Conservation (phyloP, 257 asterid genomes). For the Petrea volubilis region DNA sequence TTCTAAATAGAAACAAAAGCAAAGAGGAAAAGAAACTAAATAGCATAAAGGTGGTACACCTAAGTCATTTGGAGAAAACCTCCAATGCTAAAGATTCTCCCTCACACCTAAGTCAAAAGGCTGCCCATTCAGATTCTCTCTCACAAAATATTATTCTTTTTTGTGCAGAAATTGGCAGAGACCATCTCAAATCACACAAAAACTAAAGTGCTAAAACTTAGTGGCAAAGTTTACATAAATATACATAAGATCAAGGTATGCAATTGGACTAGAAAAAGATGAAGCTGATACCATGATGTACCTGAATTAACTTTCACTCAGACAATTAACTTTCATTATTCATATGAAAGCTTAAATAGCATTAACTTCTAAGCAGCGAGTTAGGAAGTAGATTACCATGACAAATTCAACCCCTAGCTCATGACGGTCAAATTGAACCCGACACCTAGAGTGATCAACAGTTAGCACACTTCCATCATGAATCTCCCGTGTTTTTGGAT, state of each 20-base stretch:
- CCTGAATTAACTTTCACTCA: not conserved
- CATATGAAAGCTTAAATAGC: slow-evolving; percentile 21
- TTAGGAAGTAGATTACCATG: slow-evolving; percentile 50
- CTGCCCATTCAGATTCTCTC: slow-evolving; percentile 12
- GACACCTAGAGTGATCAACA: slow-evolving; percentile 82
- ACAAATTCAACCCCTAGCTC: slow-evolving; percentile 96
- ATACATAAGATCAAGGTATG: not conserved
- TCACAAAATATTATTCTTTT: not conserved
- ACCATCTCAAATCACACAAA: not conserved
- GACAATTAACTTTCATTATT: not conserved
- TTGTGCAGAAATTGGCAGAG: not conserved
- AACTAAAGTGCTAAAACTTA: not conserved
- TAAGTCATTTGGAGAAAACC: not conserved
- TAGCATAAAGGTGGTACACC: slow-evolving; percentile 7
- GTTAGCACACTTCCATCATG: slow-evolving; percentile 90
- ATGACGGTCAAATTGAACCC: slow-evolving; percentile 90
- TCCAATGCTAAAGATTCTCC: not conserved
- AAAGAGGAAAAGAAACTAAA: not conserved
- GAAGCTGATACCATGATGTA: slow-evolving; percentile 3
- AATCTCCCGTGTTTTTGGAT: slow-evolving; percentile 90
- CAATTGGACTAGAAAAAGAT: slow-evolving; percentile 2
- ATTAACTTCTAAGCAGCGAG: slow-evolving; percentile 11
- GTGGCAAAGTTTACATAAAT: not conserved
- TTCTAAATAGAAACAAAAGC: not conserved
- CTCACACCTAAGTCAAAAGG: too few species aligned